These are phyloP conservation scores for Blastobotrys petasosporus DNA, from an alignment of 1,139 yeast genomes.

Conservation along the genomic window DNA sequence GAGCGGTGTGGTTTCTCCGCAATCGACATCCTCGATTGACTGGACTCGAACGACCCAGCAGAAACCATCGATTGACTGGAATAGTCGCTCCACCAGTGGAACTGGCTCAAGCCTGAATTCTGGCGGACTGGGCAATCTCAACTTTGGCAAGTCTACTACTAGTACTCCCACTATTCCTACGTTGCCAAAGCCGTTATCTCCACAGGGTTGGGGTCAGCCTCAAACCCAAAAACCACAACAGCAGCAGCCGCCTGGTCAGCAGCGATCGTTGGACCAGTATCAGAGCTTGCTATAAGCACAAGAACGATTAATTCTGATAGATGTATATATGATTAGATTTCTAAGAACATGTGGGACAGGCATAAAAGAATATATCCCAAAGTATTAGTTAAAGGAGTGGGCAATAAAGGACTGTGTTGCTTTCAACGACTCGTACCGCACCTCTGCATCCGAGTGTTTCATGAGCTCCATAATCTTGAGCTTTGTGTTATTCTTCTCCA, in stretches of 20 bases:
- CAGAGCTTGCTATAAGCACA: conserved; percentile 20
- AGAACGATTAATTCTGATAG: not conserved
- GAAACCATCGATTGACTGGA: not conserved
- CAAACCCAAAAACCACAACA: conserved; percentile 6
- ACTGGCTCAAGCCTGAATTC: too few species aligned
- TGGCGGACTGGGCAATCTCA: too few species aligned
- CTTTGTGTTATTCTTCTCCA: conserved; percentile 54
- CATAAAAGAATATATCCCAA: not conserved
- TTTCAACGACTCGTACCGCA: conserved; percentile 89
- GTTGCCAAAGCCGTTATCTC: conserved; percentile 5
- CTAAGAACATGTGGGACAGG: not conserved
- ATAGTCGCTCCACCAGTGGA: too few species aligned
- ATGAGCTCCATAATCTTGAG: conserved; percentile 77
- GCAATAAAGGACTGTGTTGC: conserved; percentile 91
- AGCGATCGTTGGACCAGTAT: conserved; percentile 20
- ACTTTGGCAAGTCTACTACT: not conserved
- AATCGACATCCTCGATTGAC: not conserved
- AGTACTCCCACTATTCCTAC: conserved; percentile 3
- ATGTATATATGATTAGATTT: not conserved
- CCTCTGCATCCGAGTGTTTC: conserved; percentile 77
- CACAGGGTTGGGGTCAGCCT: not conserved
- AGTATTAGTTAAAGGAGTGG: conserved; percentile 43
- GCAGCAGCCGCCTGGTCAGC: conserved; percentile 8
- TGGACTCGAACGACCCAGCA: not conserved
- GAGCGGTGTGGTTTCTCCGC: not conserved